Percentiles rank a stretch among this genome's conserved stretches.
Evolutionary conservation across 2,329 filamentous ascomycete species (phyloP).

Genomic region (Curvularia lunata): DNA sequence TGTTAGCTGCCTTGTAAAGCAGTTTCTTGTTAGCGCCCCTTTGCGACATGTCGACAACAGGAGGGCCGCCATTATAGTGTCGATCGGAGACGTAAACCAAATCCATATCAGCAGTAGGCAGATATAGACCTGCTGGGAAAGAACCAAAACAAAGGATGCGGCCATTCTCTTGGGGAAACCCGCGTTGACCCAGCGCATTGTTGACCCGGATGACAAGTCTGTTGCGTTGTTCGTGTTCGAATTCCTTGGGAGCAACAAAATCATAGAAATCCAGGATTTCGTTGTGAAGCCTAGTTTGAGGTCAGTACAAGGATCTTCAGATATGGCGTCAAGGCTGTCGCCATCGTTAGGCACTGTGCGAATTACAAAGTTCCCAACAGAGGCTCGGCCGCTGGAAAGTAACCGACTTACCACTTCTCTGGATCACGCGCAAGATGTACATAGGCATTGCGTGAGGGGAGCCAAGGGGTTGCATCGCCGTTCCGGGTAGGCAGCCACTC

Average conservation of each 20-base stretch:
- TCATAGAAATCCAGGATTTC: constrained; percentile 90
- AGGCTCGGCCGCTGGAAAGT: not conserved
- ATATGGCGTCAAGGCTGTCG: not conserved
- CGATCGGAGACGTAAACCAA: constrained; percentile 78
- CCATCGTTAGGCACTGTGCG: not conserved
- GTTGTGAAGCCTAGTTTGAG: constrained; percentile 72
- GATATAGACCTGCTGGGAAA: constrained; percentile 79
- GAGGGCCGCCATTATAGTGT: constrained; percentile 59
- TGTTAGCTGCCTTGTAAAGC: constrained; percentile 67
- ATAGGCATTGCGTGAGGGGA: constrained; percentile 54
- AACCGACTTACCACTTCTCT: constrained; percentile 49
- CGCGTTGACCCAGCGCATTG: constrained; percentile 56
- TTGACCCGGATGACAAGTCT: constrained; percentile 75
- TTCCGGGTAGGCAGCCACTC: constrained; percentile 51
- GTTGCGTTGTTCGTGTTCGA: constrained; percentile 76
- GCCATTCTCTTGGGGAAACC: constrained; percentile 50
- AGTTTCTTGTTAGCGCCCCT: constrained; percentile 58
- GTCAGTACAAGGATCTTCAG: not conserved
- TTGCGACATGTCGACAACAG: constrained; percentile 34
- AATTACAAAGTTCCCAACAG: not conserved
- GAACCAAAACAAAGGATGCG: constrained; percentile 85
- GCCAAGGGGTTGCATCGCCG: constrained; percentile 59
- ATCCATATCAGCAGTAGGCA: constrained; percentile 90
- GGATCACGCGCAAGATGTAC: constrained; percentile 60
- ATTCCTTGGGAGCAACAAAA: constrained; percentile 76